These are phyloP conservation scores for Tolypocladium inflatum DNA, from an alignment of 2,329 filamentous ascomycete genomes.

Conservation along the genomic window DNA sequence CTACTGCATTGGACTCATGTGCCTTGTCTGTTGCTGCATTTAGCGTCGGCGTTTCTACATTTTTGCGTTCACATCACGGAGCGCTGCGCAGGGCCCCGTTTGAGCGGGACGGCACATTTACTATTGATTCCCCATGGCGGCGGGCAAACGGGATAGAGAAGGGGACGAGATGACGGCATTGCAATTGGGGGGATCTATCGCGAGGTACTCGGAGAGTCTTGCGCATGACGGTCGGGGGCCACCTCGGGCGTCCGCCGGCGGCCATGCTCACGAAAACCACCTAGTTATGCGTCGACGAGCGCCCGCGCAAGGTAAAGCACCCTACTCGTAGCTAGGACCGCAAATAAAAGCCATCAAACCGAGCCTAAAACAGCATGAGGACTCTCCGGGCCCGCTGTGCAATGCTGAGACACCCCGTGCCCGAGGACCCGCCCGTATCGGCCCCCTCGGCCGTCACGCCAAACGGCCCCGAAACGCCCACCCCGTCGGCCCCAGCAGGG, in stretches of 20 bases:
- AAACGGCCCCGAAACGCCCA: not conserved
- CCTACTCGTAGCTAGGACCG: not conserved
- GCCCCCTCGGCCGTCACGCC: not conserved
- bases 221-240: not conserved
- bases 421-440: not conserved
- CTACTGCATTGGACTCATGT: not conserved
- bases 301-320: not conserved
- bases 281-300: not conserved
- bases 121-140: not conserved
- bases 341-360: not conserved
- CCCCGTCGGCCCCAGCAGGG: not conserved
- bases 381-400: not conserved
- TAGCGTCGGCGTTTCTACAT: slow-evolving; percentile 1
- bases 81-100: not conserved
- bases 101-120: not conserved
- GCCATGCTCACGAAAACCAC: not conserved
- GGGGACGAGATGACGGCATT: not conserved
- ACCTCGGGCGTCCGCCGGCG: not conserved
- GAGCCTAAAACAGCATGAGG: not conserved
- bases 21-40: not conserved
- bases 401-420: not conserved
- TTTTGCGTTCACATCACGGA: not conserved
- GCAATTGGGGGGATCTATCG: not conserved
- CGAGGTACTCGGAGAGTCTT: not conserved
- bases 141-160: not conserved